These are phyloP conservation scores for Tremella mesenterica DNA, from an alignment of 768 basidiomycete genomes.

Conservation along the genomic window DNA sequence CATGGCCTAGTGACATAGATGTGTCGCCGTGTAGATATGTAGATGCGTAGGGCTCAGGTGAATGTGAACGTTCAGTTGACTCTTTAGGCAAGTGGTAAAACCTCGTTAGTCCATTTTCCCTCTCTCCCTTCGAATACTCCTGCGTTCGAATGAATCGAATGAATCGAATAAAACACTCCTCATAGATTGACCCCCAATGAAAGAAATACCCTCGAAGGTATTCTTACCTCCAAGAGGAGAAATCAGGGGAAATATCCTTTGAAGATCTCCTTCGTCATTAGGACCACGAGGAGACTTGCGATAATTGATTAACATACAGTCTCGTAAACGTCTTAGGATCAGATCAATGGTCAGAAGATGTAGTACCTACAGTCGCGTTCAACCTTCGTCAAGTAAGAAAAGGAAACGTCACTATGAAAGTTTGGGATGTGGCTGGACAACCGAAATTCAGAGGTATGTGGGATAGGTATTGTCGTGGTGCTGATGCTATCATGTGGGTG, in stretches of 20 bases:
- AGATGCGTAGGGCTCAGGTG: not conserved
- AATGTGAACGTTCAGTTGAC: not conserved
- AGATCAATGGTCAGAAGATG: slow-evolving; percentile 82
- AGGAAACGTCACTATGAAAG: slow-evolving; percentile 81
- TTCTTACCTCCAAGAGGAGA: not conserved
- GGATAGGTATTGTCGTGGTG: slow-evolving; percentile 87
- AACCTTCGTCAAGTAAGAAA: slow-evolving; percentile 80
- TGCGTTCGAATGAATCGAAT: not conserved
- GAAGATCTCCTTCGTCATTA: not conserved
- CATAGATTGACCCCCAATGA: not conserved
- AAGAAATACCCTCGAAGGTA: too few relatives aligned
- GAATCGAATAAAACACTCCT: not conserved
- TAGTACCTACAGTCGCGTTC: slow-evolving; percentile 92
- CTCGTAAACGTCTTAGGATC: slow-evolving; percentile 81
- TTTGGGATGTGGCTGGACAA: slow-evolving; percentile 94
- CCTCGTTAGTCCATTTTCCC: slow-evolving; percentile 50
- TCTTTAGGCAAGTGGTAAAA: slow-evolving; percentile 83
- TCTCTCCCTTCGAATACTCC: not conserved
- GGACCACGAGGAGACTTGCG: not conserved
- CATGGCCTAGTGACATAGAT: too few relatives aligned
- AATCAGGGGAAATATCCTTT: not conserved
- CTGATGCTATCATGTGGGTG: slow-evolving; percentile 80
- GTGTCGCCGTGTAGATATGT: too few relatives aligned
- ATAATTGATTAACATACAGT: slow-evolving; percentile 8
- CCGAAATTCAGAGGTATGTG: slow-evolving; percentile 92